phyloP scores from a whole-genome alignment of 1,284 basidiomycete species.

The Heterobasidion parviporum region DNA sequence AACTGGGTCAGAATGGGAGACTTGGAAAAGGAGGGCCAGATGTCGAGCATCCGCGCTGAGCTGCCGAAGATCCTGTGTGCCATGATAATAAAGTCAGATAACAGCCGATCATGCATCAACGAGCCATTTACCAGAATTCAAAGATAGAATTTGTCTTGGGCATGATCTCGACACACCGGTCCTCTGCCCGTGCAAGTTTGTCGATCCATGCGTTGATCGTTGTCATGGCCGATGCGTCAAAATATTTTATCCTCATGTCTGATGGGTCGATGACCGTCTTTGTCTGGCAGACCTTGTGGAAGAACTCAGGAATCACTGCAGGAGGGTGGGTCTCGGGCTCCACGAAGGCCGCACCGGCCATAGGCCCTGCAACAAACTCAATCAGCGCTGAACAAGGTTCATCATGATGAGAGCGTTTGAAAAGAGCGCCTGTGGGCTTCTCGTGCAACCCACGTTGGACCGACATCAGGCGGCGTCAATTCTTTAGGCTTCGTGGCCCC shows the following conservation, averaged over 20 bases:
- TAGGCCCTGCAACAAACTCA: slow-evolving; percentile 26
- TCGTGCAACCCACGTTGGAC: no score
- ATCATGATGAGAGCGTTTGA: no score
- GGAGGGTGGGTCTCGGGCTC: slow-evolving; percentile 5
- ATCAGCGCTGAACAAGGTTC: not conserved
- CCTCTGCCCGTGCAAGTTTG: slow-evolving; percentile 25
- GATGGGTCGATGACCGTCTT: slow-evolving; percentile 30
- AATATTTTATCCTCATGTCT: slow-evolving; percentile 24
- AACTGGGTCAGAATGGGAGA: slow-evolving; percentile 48
- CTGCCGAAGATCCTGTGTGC: slow-evolving; percentile 40
- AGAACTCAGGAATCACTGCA: slow-evolving; percentile 9
- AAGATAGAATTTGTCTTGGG: slow-evolving; percentile 34
- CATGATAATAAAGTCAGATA: no score
- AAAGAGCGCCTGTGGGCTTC: no score
- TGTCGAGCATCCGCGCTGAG: slow-evolving; percentile 32
- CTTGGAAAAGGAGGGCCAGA: slow-evolving; percentile 34
- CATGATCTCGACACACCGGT: slow-evolving; percentile 40
- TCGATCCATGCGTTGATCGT: slow-evolving; percentile 45
- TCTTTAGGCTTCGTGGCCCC: no score
- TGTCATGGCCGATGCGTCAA: slow-evolving; percentile 22
- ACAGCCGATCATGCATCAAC: not conserved
- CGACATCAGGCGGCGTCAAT: no score
- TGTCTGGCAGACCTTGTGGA: slow-evolving; percentile 13
- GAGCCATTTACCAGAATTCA: slow-evolving; percentile 26
- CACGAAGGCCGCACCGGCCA: slow-evolving; percentile 38